Evolutionary conservation across 2,329 filamentous ascomycete genomes (phyloP).

Genomic region (Orbilia blumenaviensis): DNA sequence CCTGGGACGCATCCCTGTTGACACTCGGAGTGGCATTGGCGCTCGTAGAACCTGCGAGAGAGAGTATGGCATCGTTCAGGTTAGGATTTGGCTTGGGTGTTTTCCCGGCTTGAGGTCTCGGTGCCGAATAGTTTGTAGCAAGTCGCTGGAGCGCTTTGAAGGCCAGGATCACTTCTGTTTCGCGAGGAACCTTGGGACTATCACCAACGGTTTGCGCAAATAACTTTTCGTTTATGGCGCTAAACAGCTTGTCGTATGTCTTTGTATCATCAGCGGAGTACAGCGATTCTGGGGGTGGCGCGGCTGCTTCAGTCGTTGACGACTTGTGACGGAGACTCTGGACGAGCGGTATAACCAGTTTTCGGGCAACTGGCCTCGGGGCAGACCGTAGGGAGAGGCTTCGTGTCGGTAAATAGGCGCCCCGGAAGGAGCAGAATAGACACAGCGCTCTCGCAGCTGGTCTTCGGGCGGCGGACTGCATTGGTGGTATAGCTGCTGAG

Average conservation of each 20-base stretch:
- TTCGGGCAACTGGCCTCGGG: slow-evolving; percentile 14
- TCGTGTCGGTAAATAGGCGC: slow-evolving; percentile 10
- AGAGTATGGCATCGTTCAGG: slow-evolving; percentile 60
- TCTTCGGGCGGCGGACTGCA: slow-evolving; percentile 40
- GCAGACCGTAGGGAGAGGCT: background rate
- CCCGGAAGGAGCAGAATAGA: slow-evolving; percentile 44
- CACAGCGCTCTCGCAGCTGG: slow-evolving; percentile 36
- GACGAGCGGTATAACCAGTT: background rate
- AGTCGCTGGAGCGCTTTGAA: slow-evolving; percentile 54
- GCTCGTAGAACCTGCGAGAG: slow-evolving; percentile 61
- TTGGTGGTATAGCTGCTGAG: background rate
- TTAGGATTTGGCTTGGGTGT: slow-evolving; percentile 56
- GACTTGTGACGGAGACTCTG: slow-evolving; percentile 22
- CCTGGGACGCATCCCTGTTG: slow-evolving; percentile 10
- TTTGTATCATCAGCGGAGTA: slow-evolving; percentile 33
- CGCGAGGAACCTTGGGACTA: slow-evolving; percentile 47
- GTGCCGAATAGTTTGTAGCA: slow-evolving; percentile 56
- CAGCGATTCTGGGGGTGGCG: slow-evolving; percentile 16
- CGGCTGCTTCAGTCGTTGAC: background rate
- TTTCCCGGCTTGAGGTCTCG: slow-evolving; percentile 53
- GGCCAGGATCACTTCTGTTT: slow-evolving; percentile 54
- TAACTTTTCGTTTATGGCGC: slow-evolving; percentile 48
- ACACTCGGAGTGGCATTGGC: slow-evolving; percentile 2
- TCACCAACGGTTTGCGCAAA: slow-evolving; percentile 44
- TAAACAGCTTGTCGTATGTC: slow-evolving; percentile 39